Evolutionary conservation across 177 flowering plant species (phyloP), one percentile per base, ranked within the genome.

Genomic region (Vitis hybrid): DNA sequence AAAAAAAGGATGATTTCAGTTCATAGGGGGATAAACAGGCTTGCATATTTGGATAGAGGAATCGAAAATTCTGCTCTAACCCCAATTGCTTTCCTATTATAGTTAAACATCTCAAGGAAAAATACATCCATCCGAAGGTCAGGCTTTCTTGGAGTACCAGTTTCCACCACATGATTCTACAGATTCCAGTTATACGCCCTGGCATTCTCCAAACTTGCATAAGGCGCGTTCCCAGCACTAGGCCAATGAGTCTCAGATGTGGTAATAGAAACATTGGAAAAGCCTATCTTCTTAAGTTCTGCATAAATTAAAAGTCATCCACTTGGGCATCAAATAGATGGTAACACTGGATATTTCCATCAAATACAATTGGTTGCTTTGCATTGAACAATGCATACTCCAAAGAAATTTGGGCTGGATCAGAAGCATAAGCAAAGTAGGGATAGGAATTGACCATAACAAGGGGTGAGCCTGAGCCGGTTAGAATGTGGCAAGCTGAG

Each of bases 271-370:
- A 71, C 74, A 2, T 23, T 23, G 69, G 11, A 21, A 1, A 55
- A 70, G 4, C 68, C 59, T 1, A 71, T 57, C 67, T 70, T 83
- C 66, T 70, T 78, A 57, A 81, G 5, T 0, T 84, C 82, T 2
- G 72, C 75, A 13, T 34, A 23, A 23, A 23, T 23, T 74, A 60
- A 49, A 76, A 62, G 1, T 75, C 60, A 23, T 83, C 84, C 0
- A 78, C 72, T 68, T 76, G 69, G 14, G 86, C 77, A 51, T 76
- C 79, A 54, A 81, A 81, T 14, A 83, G 73, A 52, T 70, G 74
- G n/a, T 11, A 65, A 59, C 80, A 82, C 6, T 12, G 14, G 15
- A 61, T 56, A 3, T 32, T 7, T 8, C 73, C 76, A 21, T 78
- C 82, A 1, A 52, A 21, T 14, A 82, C 68, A 1, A 55, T 64